phyloP scores from a whole-genome alignment of 768 basidiomycete genomes.

The Suillus alpinus region DNA sequence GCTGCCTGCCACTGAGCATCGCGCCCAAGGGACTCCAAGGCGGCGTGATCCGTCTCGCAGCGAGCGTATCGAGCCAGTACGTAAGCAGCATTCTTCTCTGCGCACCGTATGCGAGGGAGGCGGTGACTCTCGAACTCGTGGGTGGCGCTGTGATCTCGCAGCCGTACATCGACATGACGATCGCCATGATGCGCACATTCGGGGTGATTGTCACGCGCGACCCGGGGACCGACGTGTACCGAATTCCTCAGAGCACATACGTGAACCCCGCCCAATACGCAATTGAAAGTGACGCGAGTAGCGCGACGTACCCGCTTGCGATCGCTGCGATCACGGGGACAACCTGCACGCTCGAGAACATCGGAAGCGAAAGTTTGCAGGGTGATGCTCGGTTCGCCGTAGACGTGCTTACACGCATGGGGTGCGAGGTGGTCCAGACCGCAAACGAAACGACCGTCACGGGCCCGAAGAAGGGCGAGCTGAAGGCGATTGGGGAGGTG shows the following conservation, averaged over 20 bases:
- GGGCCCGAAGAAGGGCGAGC: constrained; percentile 78
- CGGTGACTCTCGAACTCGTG: constrained; percentile 85
- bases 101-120: constrained; percentile 84
- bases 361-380: constrained; percentile 87
- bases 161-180: constrained; percentile 99
- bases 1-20: constrained; percentile 88
- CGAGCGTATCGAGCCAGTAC: constrained; percentile 96
- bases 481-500: constrained; percentile 74
- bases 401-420: constrained; percentile 92
- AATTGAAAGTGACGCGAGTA: constrained; percentile 94
- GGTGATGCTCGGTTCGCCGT: constrained; percentile 97
- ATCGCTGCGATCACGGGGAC: constrained; percentile 98
- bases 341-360: constrained; percentile 88
- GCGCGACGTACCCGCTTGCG: constrained; percentile 95
- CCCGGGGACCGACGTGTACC: constrained; percentile 69
- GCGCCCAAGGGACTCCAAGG: constrained; percentile 81
- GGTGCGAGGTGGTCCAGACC: constrained; percentile 87
- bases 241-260: constrained; percentile 81
- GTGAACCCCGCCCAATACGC: constrained; percentile 75
- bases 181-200: constrained; percentile 95
- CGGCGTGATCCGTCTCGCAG: constrained; percentile 80
- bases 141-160: constrained; percentile 97
- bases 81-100: constrained; percentile 96
- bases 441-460: constrained; percentile 86
- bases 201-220: constrained; percentile 78